Evolutionary conservation across 2,329 filamentous ascomycete genomes (phyloP), one percentile per base, ranked within the genome.

Genomic region (Xylariaceae sp.): DNA sequence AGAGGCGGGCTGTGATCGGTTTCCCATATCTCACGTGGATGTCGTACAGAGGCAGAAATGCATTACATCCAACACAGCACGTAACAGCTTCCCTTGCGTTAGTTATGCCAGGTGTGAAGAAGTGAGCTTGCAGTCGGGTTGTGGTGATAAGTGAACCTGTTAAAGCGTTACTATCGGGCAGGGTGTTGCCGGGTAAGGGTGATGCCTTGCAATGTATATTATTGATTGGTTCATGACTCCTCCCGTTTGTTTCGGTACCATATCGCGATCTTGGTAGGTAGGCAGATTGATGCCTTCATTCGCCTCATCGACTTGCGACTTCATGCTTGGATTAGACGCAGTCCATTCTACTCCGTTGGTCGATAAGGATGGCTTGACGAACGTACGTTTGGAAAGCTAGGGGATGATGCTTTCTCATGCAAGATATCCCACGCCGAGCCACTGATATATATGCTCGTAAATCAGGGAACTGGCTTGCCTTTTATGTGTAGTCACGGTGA

Each of bases 61-160:
- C 53, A 63, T 63, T 59, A 56, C 59, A 53, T 61, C 56, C 59
- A 61, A 56, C 61, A 63, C 56, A 61, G 59, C 61, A 63, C 58
- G 61, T 53, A 53, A 61, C 55, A 44, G 47, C 17, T 30, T 18
- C 9, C 1, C 17, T 11, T 30, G 17, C 3, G 2, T 30, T 10
- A 9, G 47, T 18, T 49, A 11, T 9, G 17, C 30, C 47, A 6
- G 47, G 47, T 18, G 45, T 49, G 47, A 23, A 18, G 17, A 9
- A 30, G 9, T 49, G 3, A 9, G 17, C n/a, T 48, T 48, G 45
- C 4, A 48, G 45, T 48, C 9, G 45, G 8, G 45, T 48, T 17
- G 11, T 41, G 37, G 23, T 30, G 37, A 41, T 3, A n/a, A 45
- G 47, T 23, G 30, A 30, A 30, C 17, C 18, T 30, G 23, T 30